These are phyloP conservation scores for Diaporthe citri DNA, from an alignment of 2,329 filamentous ascomycete genomes.

Conservation along the genomic window DNA sequence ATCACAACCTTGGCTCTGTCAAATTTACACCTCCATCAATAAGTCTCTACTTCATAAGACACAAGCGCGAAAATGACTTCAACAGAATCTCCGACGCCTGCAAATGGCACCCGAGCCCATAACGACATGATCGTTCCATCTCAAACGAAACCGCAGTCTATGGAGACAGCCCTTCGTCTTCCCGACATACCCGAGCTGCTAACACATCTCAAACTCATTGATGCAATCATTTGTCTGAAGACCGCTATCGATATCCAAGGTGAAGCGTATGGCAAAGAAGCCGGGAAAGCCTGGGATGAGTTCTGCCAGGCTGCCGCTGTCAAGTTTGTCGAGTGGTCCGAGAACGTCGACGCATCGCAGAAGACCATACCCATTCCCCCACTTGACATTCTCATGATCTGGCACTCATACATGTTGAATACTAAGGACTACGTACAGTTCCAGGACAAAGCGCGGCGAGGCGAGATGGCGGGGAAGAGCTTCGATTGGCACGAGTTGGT, in stretches of 20 bases:
- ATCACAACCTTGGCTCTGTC: background rate
- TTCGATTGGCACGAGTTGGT: slow-evolving; percentile 26
- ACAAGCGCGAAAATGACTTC: background rate
- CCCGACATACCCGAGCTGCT: background rate
- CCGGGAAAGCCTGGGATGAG: background rate
- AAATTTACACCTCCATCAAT: background rate
- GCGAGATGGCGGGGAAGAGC: background rate
- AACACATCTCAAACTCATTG: slow-evolving; percentile 9
- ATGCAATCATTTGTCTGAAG: background rate
- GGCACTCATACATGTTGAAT: slow-evolving; percentile 30
- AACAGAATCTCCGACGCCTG: background rate
- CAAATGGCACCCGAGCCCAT: too few species aligned
- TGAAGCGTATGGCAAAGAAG: background rate
- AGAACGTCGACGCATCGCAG: slow-evolving; percentile 6
- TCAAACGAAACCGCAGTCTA: background rate
- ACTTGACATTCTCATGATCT: slow-evolving; percentile 15
- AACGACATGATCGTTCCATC: background rate
- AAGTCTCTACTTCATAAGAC: too few species aligned
- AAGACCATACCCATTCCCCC: background rate
- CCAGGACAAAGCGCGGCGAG: background rate
- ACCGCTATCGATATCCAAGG: background rate
- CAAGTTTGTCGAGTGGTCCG: slow-evolving; percentile 16
- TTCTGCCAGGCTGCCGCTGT: slow-evolving; percentile 7
- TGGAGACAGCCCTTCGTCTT: background rate
- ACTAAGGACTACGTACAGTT: slow-evolving; percentile 1